These are phyloP conservation scores for Nymphaea thermarum DNA, from an alignment of 164 flowering plant genomes.

Conservation along the genomic window DNA sequence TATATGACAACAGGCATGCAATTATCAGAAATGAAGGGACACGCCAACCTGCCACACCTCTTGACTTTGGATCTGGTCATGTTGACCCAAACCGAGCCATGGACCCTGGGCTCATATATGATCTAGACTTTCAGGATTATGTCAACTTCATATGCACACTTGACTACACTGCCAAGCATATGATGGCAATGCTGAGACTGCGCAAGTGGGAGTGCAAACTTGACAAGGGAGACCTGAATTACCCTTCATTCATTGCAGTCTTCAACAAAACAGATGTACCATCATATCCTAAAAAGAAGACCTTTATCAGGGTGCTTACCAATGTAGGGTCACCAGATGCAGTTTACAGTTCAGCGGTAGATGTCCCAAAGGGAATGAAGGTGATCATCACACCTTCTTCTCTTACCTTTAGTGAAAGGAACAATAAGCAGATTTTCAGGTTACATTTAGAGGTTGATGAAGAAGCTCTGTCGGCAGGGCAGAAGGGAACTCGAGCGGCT, in stretches of 20 bases:
- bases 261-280: constrained; percentile 11
- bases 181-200: constrained; percentile 26
- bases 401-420: constrained; percentile 30
- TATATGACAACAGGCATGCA: constrained; percentile 23
- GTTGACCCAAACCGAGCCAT: constrained; percentile 59
- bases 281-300: constrained; percentile 4
- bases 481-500: neutral
- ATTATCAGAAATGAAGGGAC: constrained; percentile 19
- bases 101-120: constrained; percentile 61
- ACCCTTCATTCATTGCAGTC: constrained; percentile 57
- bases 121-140: constrained; percentile 29
- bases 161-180: constrained; percentile 34
- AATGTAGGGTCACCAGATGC: constrained; percentile 36
- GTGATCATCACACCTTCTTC: constrained; percentile 33
- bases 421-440: constrained; percentile 31
- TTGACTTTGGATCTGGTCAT: constrained; percentile 67
- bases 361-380: neutral
- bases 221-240: constrained; percentile 44
- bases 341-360: constrained; percentile 21
- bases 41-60: constrained; percentile 33
- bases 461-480: neutral
- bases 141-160: constrained; percentile 42
- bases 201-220: constrained; percentile 18
- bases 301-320: constrained; percentile 45
- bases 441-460: neutral